A percentile compares a stretch with the other conserved stretches of the same genome.
Conservation (phyloP, 1,284 basidiomycete genomes). For the Baeospora myosura region DNA sequence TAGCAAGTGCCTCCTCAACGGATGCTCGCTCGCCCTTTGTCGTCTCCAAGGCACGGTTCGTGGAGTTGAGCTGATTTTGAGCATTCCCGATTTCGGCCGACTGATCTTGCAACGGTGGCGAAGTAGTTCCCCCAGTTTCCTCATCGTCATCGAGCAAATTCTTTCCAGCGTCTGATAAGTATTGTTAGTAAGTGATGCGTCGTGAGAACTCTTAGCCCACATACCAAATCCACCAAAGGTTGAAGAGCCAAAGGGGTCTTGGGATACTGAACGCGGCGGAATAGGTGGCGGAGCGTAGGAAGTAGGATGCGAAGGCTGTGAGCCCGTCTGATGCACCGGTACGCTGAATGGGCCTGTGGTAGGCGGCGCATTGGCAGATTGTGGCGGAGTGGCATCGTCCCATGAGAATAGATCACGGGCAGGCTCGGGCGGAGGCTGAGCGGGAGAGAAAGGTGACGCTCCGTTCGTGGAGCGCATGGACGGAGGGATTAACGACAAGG, state of each 20-base stretch:
- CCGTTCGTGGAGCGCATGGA: conserved; percentile 45
- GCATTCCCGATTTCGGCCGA: conserved; percentile 82
- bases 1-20: conserved; percentile 51
- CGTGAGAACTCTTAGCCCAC: conserved; percentile 8
- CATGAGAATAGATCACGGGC: conserved; percentile 38
- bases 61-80: conserved; percentile 80
- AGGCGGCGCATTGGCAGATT: conserved; percentile 32
- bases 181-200: conserved; percentile 15
- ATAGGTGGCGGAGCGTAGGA: conserved; percentile 15
- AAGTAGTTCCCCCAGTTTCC: conserved; percentile 34
- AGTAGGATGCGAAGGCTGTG: conserved; percentile 6
- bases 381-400: conserved; percentile 57
- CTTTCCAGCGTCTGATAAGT: conserved; percentile 23
- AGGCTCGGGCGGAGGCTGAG: conserved; percentile 27
- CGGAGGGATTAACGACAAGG: conserved; percentile 76
- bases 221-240: conserved; percentile 20
- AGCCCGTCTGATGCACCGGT: conserved; percentile 13
- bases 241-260: conserved; percentile 37
- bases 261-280: conserved; percentile 16
- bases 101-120: conserved; percentile 55
- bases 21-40: conserved; percentile 51
- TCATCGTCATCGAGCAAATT: conserved; percentile 75
- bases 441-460: conserved; percentile 30
- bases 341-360: conserved; percentile 15
- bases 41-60: conserved; percentile 59